Conservation (phyloP, 495 filamentous ascomycete genomes). For the Echria macrotheca region DNA sequence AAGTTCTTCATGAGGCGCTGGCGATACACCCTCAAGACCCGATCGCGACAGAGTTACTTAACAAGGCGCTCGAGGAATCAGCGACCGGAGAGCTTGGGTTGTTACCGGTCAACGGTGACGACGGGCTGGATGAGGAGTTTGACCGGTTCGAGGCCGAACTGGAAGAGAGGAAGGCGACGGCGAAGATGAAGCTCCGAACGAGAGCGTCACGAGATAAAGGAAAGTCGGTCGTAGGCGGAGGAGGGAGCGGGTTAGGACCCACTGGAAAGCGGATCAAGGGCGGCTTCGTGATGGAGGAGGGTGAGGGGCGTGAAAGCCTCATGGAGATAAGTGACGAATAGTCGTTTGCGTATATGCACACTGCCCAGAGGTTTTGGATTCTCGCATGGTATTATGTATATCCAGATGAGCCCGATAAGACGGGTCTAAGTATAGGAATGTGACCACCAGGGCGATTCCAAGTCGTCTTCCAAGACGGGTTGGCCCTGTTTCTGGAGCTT, state of each 20-base stretch:
- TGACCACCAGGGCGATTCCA: conserved; percentile 16
- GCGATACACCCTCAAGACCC: conserved; percentile 63
- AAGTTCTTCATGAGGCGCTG: conserved; percentile 67
- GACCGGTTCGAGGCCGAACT: conserved; percentile 30
- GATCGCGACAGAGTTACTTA: conserved; percentile 68
- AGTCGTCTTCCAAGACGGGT: conserved; percentile 58
- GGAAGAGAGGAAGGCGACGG: conserved; percentile 22
- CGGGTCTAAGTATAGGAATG: too few species aligned
- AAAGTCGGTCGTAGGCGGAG: conserved; percentile 18
- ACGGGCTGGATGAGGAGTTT: conserved; percentile 28
- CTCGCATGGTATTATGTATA: background rate
- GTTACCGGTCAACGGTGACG: conserved; percentile 3
- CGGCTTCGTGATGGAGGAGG: background rate
- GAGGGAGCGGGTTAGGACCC: too few species aligned
- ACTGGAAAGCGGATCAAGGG: too few species aligned
- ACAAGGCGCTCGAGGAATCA: conserved; percentile 68
- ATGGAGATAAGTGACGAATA: conserved; percentile 24
- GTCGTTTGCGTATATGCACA: too few species aligned
- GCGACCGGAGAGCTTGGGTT: conserved; percentile 30
- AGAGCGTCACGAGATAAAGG: conserved; percentile 16
- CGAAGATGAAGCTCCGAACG: conserved; percentile 18
- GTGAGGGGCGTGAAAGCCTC: conserved; percentile 6
- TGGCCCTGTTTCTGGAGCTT: conserved; percentile 56
- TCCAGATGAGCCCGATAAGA: too few species aligned
- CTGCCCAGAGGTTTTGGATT: conserved; percentile 20